Base-by-base conservation (phyloP, 140 eudicot species). In the Anethum foeniculum region DNA sequence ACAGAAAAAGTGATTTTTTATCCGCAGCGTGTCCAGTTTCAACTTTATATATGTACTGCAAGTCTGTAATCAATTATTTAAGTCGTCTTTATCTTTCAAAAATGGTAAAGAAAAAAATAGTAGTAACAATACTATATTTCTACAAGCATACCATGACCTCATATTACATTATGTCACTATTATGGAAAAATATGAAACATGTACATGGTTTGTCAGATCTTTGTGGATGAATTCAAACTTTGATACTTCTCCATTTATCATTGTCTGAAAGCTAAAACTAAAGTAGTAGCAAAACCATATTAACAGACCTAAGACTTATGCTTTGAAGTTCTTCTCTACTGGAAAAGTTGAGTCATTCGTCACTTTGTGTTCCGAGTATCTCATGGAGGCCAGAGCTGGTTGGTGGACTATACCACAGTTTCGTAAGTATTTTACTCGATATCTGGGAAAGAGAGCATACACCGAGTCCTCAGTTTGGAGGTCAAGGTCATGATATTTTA, bases 401-500 rank as follows among this genome's bases (percentile, higher is more conserved):
- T 6, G 28, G 28, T 38, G 38, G 38, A 71, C 12, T 1, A 0
- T 23, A 19, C 28, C 10, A 2, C 52, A 5, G 77, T 3, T 72
- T 11, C 28, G 1, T 7, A 23, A 23, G 30, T 10, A 39, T 3
- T 72, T 21, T 72, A 34, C 77, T 21, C 7, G 18, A n/a, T 39
- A 21, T 41, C 7, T 34, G 23, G 32, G 32, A 41, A 39, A 36
- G 77, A 8, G 18, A 41, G 39, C 32, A 21, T 28, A 9, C 10
- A 7, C 13, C 6, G 14, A 72, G 49, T 23, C 8, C 52, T 21
- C 7, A 8, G 28, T 41, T 19, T 38, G 34, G 32, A 43, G 32
- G 16, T 30, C 51, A 44, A 1, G 9, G 25, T 75, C 75, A 76
- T 82, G 85, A 85, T 85, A 93, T 85, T 86, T 80, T 86, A 52